Evolutionary conservation across 805 yeast species (phyloP), one percentile per base, ranked within the genome.

Genomic region (Kazachstania kunashirensis): DNA sequence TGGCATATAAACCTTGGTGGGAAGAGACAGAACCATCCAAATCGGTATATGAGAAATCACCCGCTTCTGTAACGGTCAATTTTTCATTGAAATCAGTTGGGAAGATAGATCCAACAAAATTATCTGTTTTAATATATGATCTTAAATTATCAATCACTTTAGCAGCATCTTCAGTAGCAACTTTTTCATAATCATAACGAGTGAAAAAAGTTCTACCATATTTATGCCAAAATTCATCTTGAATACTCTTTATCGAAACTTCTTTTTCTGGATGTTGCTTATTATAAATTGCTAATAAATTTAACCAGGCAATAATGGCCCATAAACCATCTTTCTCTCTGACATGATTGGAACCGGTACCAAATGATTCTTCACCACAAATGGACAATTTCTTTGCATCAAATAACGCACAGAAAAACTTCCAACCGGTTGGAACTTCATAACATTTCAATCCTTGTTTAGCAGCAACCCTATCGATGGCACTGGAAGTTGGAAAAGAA

Each of bases 381-480:
- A 92, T 89, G 41, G 95, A 83, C 50, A 92, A 72, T 65, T 86
- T 88, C 53, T 84, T 76, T 26, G 94, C 86, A 57, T 92, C 98
- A 52, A 92, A 92, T 47, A 92, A 67, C 3, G 94, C 88, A 64
- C 97, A 88, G 73, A 92, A 92, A 59, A 92, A 92, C 63, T 92
- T 92, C 98, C 98, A 92, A 24, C 98, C 98, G n/a, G 98, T 92
- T 38, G 98, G 98, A 4, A 92, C 98, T 63, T 89, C 98, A 62
- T 92, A 92, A 43, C 79, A 67, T 34, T 79, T 65, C 45, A 89
- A 65, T 14, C 79, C 80, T 60, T 84, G 77, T 39, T 69, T 67
- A 57, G 76, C 74, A 18, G 95, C 97, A 17, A 92, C 98, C 40
- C 82, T 70, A 53, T 92, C 98, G 50, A 92, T 71, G 17, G 98